Evolutionary conservation across 2,329 filamentous ascomycete genomes (phyloP).

Genomic region (Ophiocordyceps camponoti-rufipedis): DNA sequence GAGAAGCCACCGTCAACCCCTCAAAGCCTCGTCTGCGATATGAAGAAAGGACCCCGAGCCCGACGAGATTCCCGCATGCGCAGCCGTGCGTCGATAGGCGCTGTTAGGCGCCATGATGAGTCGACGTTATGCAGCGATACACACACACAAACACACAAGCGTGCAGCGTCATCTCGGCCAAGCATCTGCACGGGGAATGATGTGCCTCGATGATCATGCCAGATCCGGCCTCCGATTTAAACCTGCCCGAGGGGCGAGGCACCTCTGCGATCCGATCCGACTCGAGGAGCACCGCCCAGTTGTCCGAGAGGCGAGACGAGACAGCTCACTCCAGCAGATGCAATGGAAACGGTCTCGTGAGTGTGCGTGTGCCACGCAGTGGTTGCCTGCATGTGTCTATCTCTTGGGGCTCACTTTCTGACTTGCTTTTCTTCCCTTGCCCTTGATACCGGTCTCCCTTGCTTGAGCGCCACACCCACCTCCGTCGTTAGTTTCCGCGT

Average conservation of each 20-base stretch:
- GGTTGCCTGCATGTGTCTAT: not conserved
- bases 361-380: not conserved
- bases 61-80: not conserved
- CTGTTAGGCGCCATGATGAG: not conserved
- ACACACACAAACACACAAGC: too few species aligned
- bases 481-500: not conserved
- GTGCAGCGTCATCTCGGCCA: not conserved
- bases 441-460: not conserved
- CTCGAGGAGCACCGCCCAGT: not conserved
- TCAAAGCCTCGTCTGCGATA: not conserved
- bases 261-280: not conserved
- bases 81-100: not conserved
- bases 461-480: not conserved
- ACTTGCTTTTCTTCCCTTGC: not conserved
- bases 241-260: too few species aligned
- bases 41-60: not conserved
- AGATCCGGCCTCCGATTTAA: not conserved
- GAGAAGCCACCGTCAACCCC: too few species aligned
- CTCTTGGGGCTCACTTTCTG: not conserved
- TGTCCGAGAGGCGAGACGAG: not conserved
- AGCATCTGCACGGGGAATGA: not conserved
- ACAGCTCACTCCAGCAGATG: not conserved
- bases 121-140: not conserved
- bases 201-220: not conserved
- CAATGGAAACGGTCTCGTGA: not conserved